Evolutionary conservation across 2,329 filamentous ascomycete species (phyloP).

Genomic region (Aspergillus tamarii): DNA sequence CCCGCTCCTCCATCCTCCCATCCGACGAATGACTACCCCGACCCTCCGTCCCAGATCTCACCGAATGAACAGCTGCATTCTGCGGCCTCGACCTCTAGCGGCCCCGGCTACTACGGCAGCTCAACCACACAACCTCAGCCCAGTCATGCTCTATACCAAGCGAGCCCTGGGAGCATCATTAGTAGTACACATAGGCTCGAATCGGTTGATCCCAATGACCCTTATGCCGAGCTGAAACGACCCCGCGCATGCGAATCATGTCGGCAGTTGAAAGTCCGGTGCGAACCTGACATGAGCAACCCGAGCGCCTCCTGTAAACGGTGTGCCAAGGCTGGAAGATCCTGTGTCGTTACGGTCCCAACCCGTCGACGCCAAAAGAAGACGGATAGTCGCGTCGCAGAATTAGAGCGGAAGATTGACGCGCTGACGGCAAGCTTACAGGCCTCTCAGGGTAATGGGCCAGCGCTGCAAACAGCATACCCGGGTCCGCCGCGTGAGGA

Average conservation of each 20-base stretch:
- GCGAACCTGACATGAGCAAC: slow-evolving; percentile 71
- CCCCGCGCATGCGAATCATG: slow-evolving; percentile 76
- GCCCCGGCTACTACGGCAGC: slow-evolving; percentile 14
- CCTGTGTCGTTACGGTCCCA: slow-evolving; percentile 76
- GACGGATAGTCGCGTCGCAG: slow-evolving; percentile 83
- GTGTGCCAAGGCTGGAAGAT: slow-evolving; percentile 78
- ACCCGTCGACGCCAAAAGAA: slow-evolving; percentile 85
- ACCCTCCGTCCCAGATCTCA: slow-evolving; percentile 30
- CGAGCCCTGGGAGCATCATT: background rate
- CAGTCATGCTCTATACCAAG: slow-evolving; percentile 11
- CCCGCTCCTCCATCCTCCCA: slow-evolving; percentile 8
- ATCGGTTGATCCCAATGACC: slow-evolving; percentile 23
- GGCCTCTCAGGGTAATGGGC: slow-evolving; percentile 46
- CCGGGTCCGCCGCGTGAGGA: slow-evolving; percentile 41
- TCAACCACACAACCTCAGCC: slow-evolving; percentile 12
- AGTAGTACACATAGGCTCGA: slow-evolving; percentile 4
- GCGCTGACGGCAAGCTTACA: slow-evolving; percentile 79
- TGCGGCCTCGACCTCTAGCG: slow-evolving; percentile 18
- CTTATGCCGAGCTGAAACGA: slow-evolving; percentile 61
- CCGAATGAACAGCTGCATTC: slow-evolving; percentile 16
- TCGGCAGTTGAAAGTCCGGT: slow-evolving; percentile 78
- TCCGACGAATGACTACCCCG: slow-evolving; percentile 29
- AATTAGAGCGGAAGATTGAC: slow-evolving; percentile 92
- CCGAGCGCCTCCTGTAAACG: slow-evolving; percentile 70
- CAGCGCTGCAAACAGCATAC: slow-evolving; percentile 19